phyloP scores from a whole-genome alignment of 306 rosid species.

The Cicer judaicum region DNA sequence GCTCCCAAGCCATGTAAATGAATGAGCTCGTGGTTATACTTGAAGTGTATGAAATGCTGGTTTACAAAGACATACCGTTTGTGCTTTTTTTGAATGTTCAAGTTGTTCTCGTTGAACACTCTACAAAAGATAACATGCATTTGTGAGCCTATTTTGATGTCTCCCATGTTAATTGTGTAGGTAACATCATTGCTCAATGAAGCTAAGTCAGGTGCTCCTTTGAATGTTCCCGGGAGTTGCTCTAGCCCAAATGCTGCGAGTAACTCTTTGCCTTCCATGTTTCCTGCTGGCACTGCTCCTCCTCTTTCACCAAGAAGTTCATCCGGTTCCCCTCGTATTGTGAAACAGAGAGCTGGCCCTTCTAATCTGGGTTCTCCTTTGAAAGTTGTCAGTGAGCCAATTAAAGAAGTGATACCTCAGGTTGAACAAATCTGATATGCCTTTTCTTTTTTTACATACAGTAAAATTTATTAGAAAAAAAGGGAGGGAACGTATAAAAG shows the following conservation, averaged over 20 bases:
- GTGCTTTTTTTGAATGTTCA: constrained; percentile 8
- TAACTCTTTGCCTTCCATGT: constrained; percentile 91
- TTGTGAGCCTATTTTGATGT: constrained; percentile 18
- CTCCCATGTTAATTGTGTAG: constrained; percentile 51
- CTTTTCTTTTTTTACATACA: too few relatives aligned
- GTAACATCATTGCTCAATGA: constrained; percentile 84
- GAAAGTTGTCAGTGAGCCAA: constrained; percentile 91
- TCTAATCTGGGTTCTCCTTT: constrained; percentile 87
- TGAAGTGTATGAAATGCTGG: constrained; percentile 37
- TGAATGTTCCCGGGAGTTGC: constrained; percentile 90
- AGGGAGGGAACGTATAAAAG: constrained; percentile 6
- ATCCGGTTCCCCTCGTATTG: constrained; percentile 92
- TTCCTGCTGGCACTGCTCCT: constrained; percentile 99
- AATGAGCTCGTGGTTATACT: constrained; percentile 9
- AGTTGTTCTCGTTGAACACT: constrained; percentile 26
- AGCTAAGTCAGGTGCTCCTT: constrained; percentile 85
- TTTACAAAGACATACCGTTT: background rate
- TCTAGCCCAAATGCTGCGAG: constrained; percentile 91
- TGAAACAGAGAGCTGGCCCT: constrained; percentile 88
- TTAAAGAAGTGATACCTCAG: constrained; percentile 96
- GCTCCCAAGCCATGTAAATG: constrained; percentile 16
- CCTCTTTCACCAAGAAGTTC: constrained; percentile 97
- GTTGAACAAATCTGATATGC: constrained; percentile 47
- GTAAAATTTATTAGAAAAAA: constrained; percentile 37
- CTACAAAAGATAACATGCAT: background rate